Evolutionary conservation across 768 basidiomycete genomes (phyloP), one percentile per base, ranked within the genome.

Genomic region (Pisolithus marmoratus): DNA sequence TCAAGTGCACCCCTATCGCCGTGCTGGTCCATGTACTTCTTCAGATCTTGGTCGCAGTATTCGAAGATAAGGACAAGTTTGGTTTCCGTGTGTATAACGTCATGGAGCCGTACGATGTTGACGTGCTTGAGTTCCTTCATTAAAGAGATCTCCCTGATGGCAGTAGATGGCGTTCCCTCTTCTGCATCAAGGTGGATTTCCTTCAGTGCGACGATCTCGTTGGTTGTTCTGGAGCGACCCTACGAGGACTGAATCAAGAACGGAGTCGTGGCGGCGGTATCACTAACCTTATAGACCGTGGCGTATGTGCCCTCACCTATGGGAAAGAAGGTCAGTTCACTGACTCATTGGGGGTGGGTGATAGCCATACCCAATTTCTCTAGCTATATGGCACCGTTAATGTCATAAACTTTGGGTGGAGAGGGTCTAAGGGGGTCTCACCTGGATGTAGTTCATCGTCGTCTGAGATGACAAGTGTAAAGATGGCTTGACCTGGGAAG

Each of bases 101-200:
- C 96, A 74, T 98, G 87, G 19, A 99, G 82, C 62, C 96, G 85
- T 65, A 99, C 92, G 65, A 99, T 95, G 73, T 99, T 99, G 75
- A 91, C 85, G 62, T 99, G 96, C 70, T 96, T 96, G 63, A 99
- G 85, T 67, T 99, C 96, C 69, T 99, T 98, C 94, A 98, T 97
- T 58, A 98, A 81, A 38, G 91, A 94, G 62, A 99, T 98, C 77
- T 99, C 96, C 44, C 96, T 87, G 67, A 99, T 99, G 50, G 96
- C 96, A 14, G 96, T 99, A 43, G 90, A 94, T 29, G 96, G 96
- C 0, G 96, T 99, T 31, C 96, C 96, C 73, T 99, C 96, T 71
- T 99, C 96, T 5, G 96, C 90, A 74, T 99, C 96, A 54, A 99
- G 87, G 64, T 98, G 94, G 58, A 99, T 99, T 74, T 99, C 96